Evolutionary conservation across 139 green algal genomes (phyloP), one percentile per base, ranked within the genome.

Genomic region (Chlamydomonas sp.): DNA sequence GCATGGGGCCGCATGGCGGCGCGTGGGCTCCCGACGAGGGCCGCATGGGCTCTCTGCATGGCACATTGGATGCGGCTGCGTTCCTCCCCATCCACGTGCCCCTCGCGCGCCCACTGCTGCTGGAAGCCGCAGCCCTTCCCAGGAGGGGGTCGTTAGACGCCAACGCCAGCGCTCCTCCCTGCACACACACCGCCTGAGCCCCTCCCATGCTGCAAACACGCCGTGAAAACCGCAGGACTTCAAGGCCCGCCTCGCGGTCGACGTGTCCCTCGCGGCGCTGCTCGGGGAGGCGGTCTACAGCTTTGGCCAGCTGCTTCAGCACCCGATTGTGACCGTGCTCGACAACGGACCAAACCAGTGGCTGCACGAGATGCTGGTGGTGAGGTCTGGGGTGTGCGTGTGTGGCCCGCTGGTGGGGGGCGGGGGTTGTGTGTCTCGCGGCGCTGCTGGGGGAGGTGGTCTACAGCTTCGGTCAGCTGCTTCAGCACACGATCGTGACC

Each of bases 391-490:
- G n/a, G 96, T 97, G 79, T 87, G 96, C 67, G 39, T 29, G 13
- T 43, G 67, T 5, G 50, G 59, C 2, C 13, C 6, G 2, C 59
- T 36, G 13, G 30, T 2, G 59, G 13, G 59, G 59, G 37, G 93
- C 89, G 5, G 92, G 97, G 39, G 95, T 98, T 80, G 81, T 98
- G 31, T 89, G 84, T 2, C 79, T 98, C 26, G 90, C 94, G 3
- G 94, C 95, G 13, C 82, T 99, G 54, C 87, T 99, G 37, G 95
- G 93, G 0, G 90, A 98, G 38, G 80, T 89, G 73, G 76, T 98
- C 28, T 98, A 97, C 88, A 93, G 84, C 79, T 98, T 99, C 82
- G 95, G 91, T 1, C 93, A 98, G 88, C 88, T 99, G 62, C 79
- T 99, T 58, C 85, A 90, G 74, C 95, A 99, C 81, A 94, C 95